Conservation (phyloP, 169 alveolate genomes). For the Eimeria acervulina region DNA sequence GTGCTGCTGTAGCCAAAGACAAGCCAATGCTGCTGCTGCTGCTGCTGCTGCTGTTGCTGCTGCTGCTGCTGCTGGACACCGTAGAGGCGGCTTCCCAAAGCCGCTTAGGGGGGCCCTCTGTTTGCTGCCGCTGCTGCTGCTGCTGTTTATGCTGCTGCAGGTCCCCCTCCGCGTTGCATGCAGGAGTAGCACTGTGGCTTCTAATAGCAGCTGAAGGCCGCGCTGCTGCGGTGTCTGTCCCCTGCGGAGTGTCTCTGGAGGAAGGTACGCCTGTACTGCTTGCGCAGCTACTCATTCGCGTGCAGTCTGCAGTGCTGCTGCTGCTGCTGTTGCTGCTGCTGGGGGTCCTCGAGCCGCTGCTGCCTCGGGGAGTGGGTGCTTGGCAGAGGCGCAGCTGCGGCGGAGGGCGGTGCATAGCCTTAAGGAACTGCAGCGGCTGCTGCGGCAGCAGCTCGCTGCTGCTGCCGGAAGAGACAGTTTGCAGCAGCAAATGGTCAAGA, state of each 20-base stretch:
- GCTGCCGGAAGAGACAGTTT: background rate
- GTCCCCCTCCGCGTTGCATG: constrained; percentile 34
- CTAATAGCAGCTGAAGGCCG: constrained; percentile 1
- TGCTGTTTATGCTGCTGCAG: constrained; percentile 10
- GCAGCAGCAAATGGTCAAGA: constrained; percentile 40
- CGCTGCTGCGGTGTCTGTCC: background rate
- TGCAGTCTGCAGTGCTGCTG: constrained; percentile 68
- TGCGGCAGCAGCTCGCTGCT: background rate
- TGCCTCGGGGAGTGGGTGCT: constrained; percentile 10
- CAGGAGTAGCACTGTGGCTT: constrained; percentile 53
- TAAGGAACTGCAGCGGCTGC: constrained; percentile 31
- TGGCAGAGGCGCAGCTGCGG: constrained; percentile 23
- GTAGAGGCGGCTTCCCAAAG: constrained; percentile 42
- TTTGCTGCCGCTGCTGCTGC: constrained; percentile 54
- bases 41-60: constrained; percentile 30
- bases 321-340: constrained; percentile 55
- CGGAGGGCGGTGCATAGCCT: constrained; percentile 44
- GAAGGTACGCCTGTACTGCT: background rate
- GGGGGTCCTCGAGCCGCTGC: background rate
- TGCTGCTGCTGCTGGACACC: constrained; percentile 22
- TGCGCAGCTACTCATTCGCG: constrained; percentile 28
- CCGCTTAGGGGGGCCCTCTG: background rate
- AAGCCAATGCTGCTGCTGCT: constrained; percentile 23
- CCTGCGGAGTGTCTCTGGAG: background rate
- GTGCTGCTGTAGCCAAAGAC: constrained; percentile 50